phyloP scores from a whole-genome alignment of 2,329 filamentous ascomycete genomes.

The Knufia fluminis region DNA sequence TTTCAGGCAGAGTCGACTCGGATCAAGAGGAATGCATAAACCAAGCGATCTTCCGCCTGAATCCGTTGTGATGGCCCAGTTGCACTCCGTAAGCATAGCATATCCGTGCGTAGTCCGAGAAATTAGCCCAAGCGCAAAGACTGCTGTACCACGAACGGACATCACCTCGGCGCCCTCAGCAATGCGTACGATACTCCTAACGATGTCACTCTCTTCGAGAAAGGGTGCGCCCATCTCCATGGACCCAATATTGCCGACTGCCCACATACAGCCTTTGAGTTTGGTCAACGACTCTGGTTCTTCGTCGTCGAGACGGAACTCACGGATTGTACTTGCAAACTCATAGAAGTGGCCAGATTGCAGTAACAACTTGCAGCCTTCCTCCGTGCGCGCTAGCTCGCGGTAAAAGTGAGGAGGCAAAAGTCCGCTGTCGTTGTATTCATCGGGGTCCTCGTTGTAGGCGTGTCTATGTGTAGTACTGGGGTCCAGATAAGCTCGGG shows the following conservation, averaged over 20 bases:
- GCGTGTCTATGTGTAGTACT: constrained; percentile 34
- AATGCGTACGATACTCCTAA: constrained; percentile 77
- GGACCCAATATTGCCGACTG: constrained; percentile 92
- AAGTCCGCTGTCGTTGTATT: constrained; percentile 47
- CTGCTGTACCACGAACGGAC: constrained; percentile 88
- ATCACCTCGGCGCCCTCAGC: constrained; percentile 82
- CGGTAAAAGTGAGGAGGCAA: constrained; percentile 98
- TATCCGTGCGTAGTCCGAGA: constrained; percentile 86
- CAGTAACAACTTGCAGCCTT: constrained; percentile 80
- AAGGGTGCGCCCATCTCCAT: constrained; percentile 97
- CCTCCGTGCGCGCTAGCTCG: constrained; percentile 81
- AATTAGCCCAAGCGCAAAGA: constrained; percentile 89
- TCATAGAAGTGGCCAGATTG: constrained; percentile 96
- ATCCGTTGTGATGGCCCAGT: constrained; percentile 88
- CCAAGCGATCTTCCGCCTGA: constrained; percentile 74
- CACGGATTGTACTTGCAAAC: constrained; percentile 78
- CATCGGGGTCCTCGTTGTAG: constrained; percentile 45
- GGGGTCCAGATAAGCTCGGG: constrained; percentile 62
- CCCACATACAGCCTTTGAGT: constrained; percentile 95
- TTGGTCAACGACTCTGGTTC: constrained; percentile 81
- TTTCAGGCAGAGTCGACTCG: constrained; percentile 64
- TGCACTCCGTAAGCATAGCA: constrained; percentile 78
- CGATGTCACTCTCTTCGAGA: constrained; percentile 79
- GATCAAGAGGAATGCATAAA: constrained; percentile 72
- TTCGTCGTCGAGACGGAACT: constrained; percentile 74